phyloP scores from a whole-genome alignment of 306 rosid species.

The Acmispon strigosus region DNA sequence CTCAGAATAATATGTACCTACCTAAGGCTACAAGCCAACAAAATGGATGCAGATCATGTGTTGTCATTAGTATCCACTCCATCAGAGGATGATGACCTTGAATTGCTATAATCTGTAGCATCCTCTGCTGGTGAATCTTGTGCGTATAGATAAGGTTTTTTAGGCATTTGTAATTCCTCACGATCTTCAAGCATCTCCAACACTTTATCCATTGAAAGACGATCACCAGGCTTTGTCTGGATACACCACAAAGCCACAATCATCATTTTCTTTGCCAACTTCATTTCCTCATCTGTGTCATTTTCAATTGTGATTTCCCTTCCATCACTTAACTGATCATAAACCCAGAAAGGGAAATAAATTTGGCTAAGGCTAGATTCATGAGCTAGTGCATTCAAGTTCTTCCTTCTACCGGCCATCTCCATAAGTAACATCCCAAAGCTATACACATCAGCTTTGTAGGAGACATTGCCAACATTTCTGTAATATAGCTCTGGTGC shows the following conservation, averaged over 20 bases:
- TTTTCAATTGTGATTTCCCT: neutral
- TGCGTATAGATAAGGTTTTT: slow-evolving; percentile 5
- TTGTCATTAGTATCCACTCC: too few species aligned
- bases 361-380: slow-evolving; percentile 23
- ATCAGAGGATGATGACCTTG: neutral
- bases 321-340: neutral
- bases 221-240: slow-evolving; percentile 17
- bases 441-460: too few species aligned
- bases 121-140: slow-evolving; percentile 1
- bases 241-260: too few species aligned
- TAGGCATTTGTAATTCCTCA: neutral
- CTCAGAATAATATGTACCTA: too few species aligned
- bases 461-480: too few species aligned
- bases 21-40: neutral
- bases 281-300: neutral
- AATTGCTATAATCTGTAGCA: neutral
- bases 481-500: too few species aligned
- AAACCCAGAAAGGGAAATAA: slow-evolving; percentile 26
- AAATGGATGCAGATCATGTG: neutral
- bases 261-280: slow-evolving; percentile 16
- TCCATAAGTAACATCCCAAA: slow-evolving; percentile 31
- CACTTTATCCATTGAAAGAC: slow-evolving; percentile 24
- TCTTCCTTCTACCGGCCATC: slow-evolving; percentile 20
- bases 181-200: slow-evolving; percentile 21
- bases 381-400: neutral